Percentiles rank a stretch among this genome's conserved stretches.
Evolutionary conservation across 345 rosid species (phyloP).

Genomic region (Noccaea caerulescens): DNA sequence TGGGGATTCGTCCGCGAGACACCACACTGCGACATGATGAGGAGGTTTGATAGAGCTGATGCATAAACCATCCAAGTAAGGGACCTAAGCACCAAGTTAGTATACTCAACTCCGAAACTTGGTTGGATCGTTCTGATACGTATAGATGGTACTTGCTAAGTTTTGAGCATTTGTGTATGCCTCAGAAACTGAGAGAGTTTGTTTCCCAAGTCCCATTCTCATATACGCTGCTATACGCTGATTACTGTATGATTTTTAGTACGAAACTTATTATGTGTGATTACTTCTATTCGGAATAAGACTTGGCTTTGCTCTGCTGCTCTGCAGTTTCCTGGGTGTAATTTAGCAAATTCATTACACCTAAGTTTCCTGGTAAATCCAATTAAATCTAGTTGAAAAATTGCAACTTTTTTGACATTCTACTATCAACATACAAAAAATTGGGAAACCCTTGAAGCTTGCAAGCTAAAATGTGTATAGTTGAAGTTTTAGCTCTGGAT

Average conservation of each 20-base stretch:
- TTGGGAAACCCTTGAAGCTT: neutral
- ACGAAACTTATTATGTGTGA: slow-evolving; percentile 31
- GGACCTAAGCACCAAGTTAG: slow-evolving; percentile 35
- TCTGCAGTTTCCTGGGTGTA: neutral
- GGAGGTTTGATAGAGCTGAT: slow-evolving; percentile 57
- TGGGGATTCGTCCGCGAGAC: slow-evolving; percentile 89
- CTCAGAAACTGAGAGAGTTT: slow-evolving; percentile 15
- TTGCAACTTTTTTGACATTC: neutral
- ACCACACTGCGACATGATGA: slow-evolving; percentile 82
- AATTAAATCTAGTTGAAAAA: neutral
- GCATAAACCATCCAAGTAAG: slow-evolving; percentile 27
- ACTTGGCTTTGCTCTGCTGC: slow-evolving; percentile 31
- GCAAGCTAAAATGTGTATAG: slow-evolving; percentile 16
- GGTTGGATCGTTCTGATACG: slow-evolving; percentile 15
- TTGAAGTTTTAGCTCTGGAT: neutral
- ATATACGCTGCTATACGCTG: slow-evolving; percentile 37
- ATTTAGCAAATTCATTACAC: neutral
- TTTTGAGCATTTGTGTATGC: slow-evolving; percentile 31
- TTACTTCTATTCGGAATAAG: slow-evolving; percentile 30
- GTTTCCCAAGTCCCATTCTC: neutral
- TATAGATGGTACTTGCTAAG: slow-evolving; percentile 3
- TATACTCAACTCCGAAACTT: slow-evolving; percentile 35
- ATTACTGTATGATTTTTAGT: slow-evolving; percentile 32
- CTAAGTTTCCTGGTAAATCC: neutral
- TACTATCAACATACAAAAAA: neutral